phyloP scores from a whole-genome alignment of 1,284 basidiomycete genomes.

The Cutaneotrichosporon dermatis region DNA sequence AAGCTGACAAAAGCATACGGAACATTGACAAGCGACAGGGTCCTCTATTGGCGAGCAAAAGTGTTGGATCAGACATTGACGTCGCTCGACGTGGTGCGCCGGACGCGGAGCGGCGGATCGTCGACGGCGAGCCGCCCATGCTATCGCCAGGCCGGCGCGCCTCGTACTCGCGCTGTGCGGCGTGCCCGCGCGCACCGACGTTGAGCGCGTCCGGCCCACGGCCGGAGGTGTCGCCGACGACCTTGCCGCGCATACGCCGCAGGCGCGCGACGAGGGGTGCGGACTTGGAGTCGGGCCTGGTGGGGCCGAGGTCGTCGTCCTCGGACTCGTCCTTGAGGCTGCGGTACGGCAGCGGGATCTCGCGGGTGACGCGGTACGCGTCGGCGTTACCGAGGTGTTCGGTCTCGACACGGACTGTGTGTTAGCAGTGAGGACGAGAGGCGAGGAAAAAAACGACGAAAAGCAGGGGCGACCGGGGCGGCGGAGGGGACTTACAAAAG shows the following conservation, averaged over 20 bases:
- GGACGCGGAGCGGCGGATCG: background rate
- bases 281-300: background rate
- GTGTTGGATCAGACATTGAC: no score
- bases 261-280: background rate
- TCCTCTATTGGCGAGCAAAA: no score
- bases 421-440: background rate
- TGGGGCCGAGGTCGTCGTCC: constrained; percentile 22
- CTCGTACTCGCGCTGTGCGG: constrained; percentile 39
- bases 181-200: constrained; percentile 35
- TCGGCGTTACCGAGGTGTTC: constrained; percentile 49
- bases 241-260: background rate
- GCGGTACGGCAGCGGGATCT: constrained; percentile 43
- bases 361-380: constrained; percentile 33
- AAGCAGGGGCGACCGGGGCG: background rate
- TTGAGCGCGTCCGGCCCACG: constrained; percentile 36
- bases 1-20: no score
- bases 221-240: constrained; percentile 14
- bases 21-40: no score
- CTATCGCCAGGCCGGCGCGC: constrained; percentile 36
- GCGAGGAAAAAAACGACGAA: background rate
- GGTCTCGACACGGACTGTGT: constrained; percentile 46
- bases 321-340: constrained; percentile 15
- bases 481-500: constrained; percentile 62
- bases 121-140: background rate
- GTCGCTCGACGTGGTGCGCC: background rate